phyloP scores from a whole-genome alignment of 2,329 filamentous ascomycete species.

The Alternaria gansuensis region DNA sequence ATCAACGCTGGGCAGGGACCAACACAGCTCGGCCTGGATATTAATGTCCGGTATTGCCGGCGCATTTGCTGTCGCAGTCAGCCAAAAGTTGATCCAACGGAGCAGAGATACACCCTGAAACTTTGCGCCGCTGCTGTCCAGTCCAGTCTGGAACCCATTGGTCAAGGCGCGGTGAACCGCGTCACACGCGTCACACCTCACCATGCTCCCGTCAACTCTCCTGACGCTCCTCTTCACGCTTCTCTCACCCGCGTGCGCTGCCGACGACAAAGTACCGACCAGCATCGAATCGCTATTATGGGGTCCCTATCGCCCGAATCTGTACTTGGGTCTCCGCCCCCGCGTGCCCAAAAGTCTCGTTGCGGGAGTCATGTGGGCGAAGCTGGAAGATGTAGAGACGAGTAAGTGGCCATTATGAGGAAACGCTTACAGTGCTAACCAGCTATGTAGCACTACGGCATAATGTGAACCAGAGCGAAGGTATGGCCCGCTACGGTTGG shows the following conservation, averaged over 20 bases:
- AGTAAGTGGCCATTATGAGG: slow-evolving; percentile 63
- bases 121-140: slow-evolving; percentile 14
- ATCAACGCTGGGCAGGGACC: slow-evolving; percentile 11
- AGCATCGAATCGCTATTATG: slow-evolving; percentile 86
- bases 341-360: slow-evolving; percentile 80
- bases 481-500: slow-evolving; percentile 95
- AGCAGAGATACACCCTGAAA: slow-evolving; percentile 17
- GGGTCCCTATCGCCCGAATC: slow-evolving; percentile 92
- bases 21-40: slow-evolving; percentile 13
- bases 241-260: slow-evolving; percentile 22
- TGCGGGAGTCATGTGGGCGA: slow-evolving; percentile 86
- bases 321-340: slow-evolving; percentile 90
- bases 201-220: slow-evolving; percentile 33
- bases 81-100: slow-evolving; percentile 13
- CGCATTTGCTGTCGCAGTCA: slow-evolving; percentile 13
- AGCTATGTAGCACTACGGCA: slow-evolving; percentile 71
- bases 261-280: slow-evolving; percentile 24
- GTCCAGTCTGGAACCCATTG: slow-evolving; percentile 10
- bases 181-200: slow-evolving; percentile 20
- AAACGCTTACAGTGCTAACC: slow-evolving; percentile 16
- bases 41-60: slow-evolving; percentile 12
- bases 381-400: slow-evolving; percentile 78
- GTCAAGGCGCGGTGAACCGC: slow-evolving; percentile 18
- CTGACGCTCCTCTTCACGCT: slow-evolving; percentile 29
- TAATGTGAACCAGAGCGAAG: slow-evolving; percentile 91